Evolutionary conservation across 2,329 filamentous ascomycete species (phyloP), one percentile per base, ranked within the genome.

Genomic region (Cytospora paraplurivora): DNA sequence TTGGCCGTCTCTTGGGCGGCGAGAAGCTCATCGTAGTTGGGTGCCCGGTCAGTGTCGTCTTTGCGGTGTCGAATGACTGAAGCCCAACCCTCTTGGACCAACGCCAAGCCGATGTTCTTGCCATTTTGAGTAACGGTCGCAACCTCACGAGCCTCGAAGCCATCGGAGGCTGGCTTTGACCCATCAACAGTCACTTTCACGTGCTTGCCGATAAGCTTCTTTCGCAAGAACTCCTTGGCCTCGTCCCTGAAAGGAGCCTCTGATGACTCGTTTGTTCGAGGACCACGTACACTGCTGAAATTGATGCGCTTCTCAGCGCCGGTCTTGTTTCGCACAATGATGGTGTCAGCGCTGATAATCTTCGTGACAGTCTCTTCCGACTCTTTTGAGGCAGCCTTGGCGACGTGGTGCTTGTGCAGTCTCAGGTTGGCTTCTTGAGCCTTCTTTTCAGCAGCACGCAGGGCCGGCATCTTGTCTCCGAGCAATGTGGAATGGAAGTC

Each of bases 401-500:
- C 86, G 38, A 92, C 88, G 72, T 92, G 88, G 68, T 90, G 85
- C 75, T 91, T 92, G 82, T 95, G 96, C 17, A 98, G 74, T 54
- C 92, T 91, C 52, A 89, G 82, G 71, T 90, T 89, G 68, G 85
- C 85, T 68, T 87, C 85, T 77, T 93, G 93, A 5, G 95, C 95
- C 64, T 85, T 81, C 75, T 91, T 94, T 79, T 99, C 95, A 1
- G 95, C 93, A 68, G 91, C 86, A 67, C 95, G 88, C 63, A 98
- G 86, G 63, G 85, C 76, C 50, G 89, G 88, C 95, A 99, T 99
- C 71, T 94, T 91, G 56, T 86, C 81, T 52, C 95, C 95, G 12
- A 99, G 85, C 79, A 97, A 83, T 47, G 93, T 96, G 0, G 94
- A 96, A 79, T 99, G 95, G 77, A 95, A 93, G 76, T 99, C 95